Percentiles rank a stretch among this genome's conserved stretches.
These are phyloP conservation scores for Haberlea rhodopensis DNA, from an alignment of 257 asterid species.

Conservation along the genomic window DNA sequence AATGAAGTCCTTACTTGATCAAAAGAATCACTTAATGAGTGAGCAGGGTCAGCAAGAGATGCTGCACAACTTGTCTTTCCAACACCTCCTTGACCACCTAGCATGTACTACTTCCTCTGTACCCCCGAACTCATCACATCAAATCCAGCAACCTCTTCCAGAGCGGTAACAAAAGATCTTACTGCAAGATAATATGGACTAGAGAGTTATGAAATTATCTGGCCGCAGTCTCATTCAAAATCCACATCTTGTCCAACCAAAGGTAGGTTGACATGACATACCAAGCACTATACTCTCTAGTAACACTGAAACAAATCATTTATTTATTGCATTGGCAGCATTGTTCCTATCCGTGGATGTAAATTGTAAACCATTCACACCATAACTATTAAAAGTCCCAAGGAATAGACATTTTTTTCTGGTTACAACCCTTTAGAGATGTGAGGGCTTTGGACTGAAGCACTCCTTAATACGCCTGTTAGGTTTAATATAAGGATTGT, in stretches of 20 bases:
- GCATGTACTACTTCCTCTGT: conserved; percentile 62
- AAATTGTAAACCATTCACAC: no score
- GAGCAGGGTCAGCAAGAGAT: conserved; percentile 82
- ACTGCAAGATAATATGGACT: conserved; percentile 39
- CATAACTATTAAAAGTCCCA: no score
- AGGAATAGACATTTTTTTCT: no score
- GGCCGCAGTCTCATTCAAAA: neutral
- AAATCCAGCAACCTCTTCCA: conserved; percentile 42
- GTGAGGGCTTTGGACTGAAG: no score
- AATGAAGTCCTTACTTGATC: conserved; percentile 51
- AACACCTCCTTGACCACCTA: conserved; percentile 88
- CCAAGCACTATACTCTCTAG: neutral
- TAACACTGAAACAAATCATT: neutral
- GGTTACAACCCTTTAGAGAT: no score
- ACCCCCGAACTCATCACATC: conserved; percentile 53
- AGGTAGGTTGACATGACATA: neutral
- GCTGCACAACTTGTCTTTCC: conserved; percentile 91
- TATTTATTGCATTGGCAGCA: neutral
- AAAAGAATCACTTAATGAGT: conserved; percentile 74
- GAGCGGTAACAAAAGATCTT: conserved; percentile 38
- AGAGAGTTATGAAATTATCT: neutral
- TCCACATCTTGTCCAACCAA: neutral
- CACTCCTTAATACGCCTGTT: no score
- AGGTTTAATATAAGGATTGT: no score
- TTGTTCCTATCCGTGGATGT: no score